phyloP scores from a whole-genome alignment of 352 stramenopile species.

The Globisporangium spiculum region DNA sequence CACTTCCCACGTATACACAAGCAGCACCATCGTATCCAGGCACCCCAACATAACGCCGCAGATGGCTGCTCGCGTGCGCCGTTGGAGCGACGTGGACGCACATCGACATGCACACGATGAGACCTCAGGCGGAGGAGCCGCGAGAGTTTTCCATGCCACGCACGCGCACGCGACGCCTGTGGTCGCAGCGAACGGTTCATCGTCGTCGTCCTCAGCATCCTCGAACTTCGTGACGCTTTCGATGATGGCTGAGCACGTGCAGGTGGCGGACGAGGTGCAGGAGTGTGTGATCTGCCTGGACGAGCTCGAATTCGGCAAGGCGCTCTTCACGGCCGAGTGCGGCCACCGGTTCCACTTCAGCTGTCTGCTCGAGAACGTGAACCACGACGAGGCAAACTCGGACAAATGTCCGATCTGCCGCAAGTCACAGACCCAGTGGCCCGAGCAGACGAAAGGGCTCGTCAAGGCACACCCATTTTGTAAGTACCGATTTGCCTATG shows the following conservation, averaged over 20 bases:
- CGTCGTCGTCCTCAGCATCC: not conserved
- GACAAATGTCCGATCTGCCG: conserved; percentile 89
- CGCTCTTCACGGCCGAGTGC: conserved; percentile 84
- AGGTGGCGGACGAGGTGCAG: conserved; percentile 33
- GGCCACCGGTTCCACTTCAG: conserved; percentile 86
- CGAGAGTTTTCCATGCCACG: conserved; percentile 16
- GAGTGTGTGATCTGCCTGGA: conserved; percentile 88
- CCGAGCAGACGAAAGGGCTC: conserved; percentile 79
- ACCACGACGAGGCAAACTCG: conserved; percentile 86
- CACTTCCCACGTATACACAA: not conserved
- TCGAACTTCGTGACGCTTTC: conserved; percentile 34
- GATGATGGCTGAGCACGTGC: conserved; percentile 24
- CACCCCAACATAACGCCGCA: not conserved
- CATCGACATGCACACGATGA: conserved; percentile 22
- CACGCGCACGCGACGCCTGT: conserved; percentile 15
- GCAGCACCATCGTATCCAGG: not conserved
- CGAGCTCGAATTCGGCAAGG: conserved; percentile 56
- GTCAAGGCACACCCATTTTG: conserved; percentile 86
- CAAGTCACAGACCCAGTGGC: conserved; percentile 81
- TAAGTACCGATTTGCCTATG: conserved; percentile 19
- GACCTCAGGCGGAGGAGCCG: not conserved
- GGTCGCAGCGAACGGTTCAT: conserved; percentile 2
- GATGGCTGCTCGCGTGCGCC: conserved; percentile 47
- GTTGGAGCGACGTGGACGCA: conserved; percentile 69
- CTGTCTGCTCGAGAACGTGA: conserved; percentile 86